A percentile compares a stretch with the other conserved stretches of the same genome.
Evolutionary conservation across 2,329 filamentous ascomycete genomes (phyloP).

Genomic region (Fusarium gaditjirri): DNA sequence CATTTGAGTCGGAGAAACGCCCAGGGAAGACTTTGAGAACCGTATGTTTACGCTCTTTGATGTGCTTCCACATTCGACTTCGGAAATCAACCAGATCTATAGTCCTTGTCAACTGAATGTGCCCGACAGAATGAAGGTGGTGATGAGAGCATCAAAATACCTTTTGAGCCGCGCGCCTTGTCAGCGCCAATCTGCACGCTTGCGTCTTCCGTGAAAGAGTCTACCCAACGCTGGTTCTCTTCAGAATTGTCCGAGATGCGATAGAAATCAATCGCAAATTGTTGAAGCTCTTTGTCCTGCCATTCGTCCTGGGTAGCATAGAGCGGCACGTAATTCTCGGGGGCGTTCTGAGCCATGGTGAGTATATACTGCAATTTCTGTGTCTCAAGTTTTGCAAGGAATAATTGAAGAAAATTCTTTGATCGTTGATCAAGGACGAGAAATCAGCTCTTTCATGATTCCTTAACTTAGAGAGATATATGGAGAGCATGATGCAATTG

Average conservation of each 20-base stretch:
- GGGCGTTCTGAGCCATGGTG: conserved; percentile 32
- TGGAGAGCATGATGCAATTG: conserved; percentile 36
- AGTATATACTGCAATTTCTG: neutral
- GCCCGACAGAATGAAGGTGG: neutral
- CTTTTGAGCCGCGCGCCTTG: conserved; percentile 50
- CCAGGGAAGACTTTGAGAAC: conserved; percentile 57
- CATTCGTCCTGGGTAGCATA: conserved; percentile 47
- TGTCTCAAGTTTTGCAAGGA: neutral
- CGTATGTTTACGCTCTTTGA: conserved; percentile 54
- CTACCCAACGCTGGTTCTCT: conserved; percentile 57
- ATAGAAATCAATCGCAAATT: conserved; percentile 58
- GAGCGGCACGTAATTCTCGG: conserved; percentile 46
- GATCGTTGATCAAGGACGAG: neutral
- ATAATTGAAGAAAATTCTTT: neutral
- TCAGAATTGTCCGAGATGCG: conserved; percentile 54
- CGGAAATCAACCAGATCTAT: conserved; percentile 56
- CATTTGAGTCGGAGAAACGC: conserved; percentile 43
- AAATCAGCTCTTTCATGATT: conserved; percentile 14
- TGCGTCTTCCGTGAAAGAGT: conserved; percentile 56
- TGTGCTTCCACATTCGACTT: conserved; percentile 56
- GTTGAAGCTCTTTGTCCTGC: conserved; percentile 47
- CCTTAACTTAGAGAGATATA: conserved; percentile 17
- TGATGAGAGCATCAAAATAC: conserved; percentile 32
- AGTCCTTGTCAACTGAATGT: conserved; percentile 4
- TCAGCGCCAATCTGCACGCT: conserved; percentile 55